Conservation (phyloP, 2,329 filamentous ascomycete genomes). For the Diaporthe vaccinii region DNA sequence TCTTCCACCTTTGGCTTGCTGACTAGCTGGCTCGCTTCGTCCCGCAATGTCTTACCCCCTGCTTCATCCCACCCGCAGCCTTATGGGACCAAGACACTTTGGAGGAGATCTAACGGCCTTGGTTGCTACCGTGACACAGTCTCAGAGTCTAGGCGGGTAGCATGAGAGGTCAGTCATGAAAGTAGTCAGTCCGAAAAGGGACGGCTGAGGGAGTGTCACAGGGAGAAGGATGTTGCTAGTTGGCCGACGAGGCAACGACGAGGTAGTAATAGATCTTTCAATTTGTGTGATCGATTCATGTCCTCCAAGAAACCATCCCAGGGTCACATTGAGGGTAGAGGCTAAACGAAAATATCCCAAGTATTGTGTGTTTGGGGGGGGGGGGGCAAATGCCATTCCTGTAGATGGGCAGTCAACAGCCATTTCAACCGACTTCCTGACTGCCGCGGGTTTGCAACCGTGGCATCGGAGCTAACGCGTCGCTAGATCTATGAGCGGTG, state of each 20-base stretch:
- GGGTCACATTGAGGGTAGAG: no score
- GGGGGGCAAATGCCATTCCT: neutral
- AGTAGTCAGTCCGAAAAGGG: neutral
- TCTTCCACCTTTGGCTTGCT: neutral
- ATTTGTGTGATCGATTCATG: neutral
- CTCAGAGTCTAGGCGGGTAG: neutral
- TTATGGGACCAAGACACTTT: neutral
- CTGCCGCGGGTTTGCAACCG: neutral
- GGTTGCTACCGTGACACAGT: neutral
- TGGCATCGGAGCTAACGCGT: slow-evolving; percentile 16
- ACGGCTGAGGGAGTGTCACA: neutral
- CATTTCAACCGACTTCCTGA: slow-evolving; percentile 9
- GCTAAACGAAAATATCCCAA: neutral
- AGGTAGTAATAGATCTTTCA: neutral
- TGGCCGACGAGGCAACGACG: neutral
- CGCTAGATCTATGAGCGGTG: neutral
- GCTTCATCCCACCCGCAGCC: slow-evolving; percentile 12
- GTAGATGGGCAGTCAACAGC: neutral
- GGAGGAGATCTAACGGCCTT: neutral
- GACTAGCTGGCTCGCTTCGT: slow-evolving; percentile 2
- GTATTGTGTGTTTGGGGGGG: neutral
- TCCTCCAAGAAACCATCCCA: neutral
- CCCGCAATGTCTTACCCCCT: slow-evolving; percentile 4
- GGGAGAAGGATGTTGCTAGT: neutral
- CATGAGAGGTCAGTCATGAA: neutral